phyloP scores from a whole-genome alignment of 495 filamentous ascomycete species.

The Talaromyces ruber region DNA sequence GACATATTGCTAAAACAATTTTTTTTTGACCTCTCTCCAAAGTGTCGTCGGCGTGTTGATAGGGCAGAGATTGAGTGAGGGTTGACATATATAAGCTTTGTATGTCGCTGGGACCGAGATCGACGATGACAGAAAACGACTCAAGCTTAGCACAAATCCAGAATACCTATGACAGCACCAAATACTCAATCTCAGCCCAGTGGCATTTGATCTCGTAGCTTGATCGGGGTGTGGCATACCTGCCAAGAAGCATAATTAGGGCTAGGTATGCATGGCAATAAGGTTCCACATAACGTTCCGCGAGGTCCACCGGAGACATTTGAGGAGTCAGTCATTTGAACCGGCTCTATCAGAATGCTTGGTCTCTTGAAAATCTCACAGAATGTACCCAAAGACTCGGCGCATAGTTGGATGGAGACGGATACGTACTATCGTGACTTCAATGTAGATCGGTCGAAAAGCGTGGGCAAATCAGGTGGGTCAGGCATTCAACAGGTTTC shows the following conservation, averaged over 20 bases:
- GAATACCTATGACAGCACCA: not conserved
- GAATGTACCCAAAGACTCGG: not conserved
- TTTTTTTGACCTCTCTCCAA: too few species aligned
- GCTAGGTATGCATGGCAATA: not conserved
- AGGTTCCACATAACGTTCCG: not conserved
- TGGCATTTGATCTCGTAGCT: not conserved
- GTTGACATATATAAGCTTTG: too few species aligned
- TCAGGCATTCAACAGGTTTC: not conserved
- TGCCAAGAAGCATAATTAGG: not conserved
- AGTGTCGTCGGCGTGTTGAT: too few species aligned
- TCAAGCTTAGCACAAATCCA: not conserved
- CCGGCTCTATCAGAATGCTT: not conserved
- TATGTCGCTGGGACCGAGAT: too few species aligned
- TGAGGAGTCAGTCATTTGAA: not conserved
- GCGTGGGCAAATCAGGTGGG: not conserved
- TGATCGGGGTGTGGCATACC: not conserved
- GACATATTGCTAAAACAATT: not conserved
- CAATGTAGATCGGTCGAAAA: not conserved
- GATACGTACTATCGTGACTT: not conserved
- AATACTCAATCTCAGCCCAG: not conserved
- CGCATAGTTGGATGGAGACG: not conserved
- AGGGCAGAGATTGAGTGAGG: too few species aligned
- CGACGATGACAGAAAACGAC: not conserved
- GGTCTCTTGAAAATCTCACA: not conserved
- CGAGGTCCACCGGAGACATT: not conserved